Conservation (phyloP, 768 basidiomycete species). For the Lyophyllum shimeji region DNA sequence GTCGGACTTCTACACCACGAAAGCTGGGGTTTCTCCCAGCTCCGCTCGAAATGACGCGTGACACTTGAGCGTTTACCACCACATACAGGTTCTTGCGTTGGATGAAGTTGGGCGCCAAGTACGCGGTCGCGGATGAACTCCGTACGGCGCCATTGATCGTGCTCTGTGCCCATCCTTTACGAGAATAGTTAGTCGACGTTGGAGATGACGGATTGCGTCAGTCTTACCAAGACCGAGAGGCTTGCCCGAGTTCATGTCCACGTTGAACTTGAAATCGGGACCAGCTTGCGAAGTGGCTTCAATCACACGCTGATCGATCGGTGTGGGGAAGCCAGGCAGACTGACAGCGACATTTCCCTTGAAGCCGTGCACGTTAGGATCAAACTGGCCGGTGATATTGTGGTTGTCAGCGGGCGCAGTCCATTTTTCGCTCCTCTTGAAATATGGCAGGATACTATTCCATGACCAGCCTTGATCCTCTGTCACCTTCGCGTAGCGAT, state of each 20-base stretch:
- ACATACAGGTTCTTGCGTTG: conserved; percentile 24
- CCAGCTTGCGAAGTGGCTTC: background rate
- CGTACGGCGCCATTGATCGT: conserved; percentile 22
- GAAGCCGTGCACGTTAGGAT: conserved; percentile 25
- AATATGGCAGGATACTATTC: conserved; percentile 23
- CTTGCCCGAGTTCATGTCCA: conserved; percentile 22
- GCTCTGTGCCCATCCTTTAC: conserved; percentile 21
- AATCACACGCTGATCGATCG: background rate
- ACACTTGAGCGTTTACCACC: conserved; percentile 24
- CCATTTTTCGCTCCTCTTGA: conserved; percentile 28
- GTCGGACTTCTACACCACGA: conserved; percentile 17
- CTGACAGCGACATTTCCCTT: background rate
- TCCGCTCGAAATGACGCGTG: conserved; percentile 21
- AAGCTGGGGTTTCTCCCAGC: conserved; percentile 9
- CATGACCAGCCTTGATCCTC: conserved; percentile 31
- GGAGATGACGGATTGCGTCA: background rate
- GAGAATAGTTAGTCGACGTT: background rate
- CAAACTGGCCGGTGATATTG: conserved; percentile 27
- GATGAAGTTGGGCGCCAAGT: conserved; percentile 19
- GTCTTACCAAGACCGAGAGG: conserved; percentile 21
- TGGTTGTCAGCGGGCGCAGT: conserved; percentile 25
- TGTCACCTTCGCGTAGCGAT: conserved; percentile 25
- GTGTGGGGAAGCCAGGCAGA: background rate
- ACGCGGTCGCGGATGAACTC: conserved; percentile 25
- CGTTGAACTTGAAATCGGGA: conserved; percentile 10